A percentile compares a stretch with the other conserved stretches of the same genome.
phyloP scores from a whole-genome alignment of 371 early-diverging fungal genomes.

The Apophysomyces variabilis region DNA sequence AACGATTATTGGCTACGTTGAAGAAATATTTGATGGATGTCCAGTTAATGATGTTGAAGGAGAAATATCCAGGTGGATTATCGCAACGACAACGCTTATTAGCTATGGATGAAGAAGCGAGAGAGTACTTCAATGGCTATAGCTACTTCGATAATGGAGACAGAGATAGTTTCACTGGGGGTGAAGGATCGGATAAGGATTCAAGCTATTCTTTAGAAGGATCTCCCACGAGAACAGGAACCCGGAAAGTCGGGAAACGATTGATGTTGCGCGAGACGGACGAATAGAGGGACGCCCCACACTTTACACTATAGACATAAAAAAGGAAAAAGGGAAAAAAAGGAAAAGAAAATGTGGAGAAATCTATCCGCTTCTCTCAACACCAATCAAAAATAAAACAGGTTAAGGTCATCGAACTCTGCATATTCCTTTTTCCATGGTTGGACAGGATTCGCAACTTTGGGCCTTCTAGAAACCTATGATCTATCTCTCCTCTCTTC shows the following conservation, averaged over 20 bases:
- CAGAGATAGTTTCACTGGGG: conserved; percentile 13
- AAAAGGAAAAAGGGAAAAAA: not conserved
- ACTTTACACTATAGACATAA: not conserved
- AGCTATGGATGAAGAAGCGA: conserved; percentile 44
- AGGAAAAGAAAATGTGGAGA: not conserved
- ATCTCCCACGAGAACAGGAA: conserved; percentile 9
- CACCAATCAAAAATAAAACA: conserved; percentile 6
- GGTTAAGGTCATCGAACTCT: conserved; percentile 7
- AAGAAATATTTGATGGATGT: conserved; percentile 49
- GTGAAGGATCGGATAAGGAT: conserved; percentile 10
- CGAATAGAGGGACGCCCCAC: conserved; percentile 14
- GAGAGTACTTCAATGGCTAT: conserved; percentile 44
- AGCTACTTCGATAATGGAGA: conserved; percentile 61
- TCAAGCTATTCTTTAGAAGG: conserved; percentile 1
- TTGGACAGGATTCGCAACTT: not conserved
- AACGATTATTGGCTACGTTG: conserved; percentile 50
- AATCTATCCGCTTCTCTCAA: not conserved
- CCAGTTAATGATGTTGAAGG: conserved; percentile 44
- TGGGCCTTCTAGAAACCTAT: not conserved
- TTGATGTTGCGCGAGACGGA: conserved; percentile 41
- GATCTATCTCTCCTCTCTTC: not conserved
- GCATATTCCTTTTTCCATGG: conserved; percentile 6
- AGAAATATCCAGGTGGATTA: conserved; percentile 52
- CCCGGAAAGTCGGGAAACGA: conserved; percentile 47
- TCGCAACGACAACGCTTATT: conserved; percentile 47